Base-by-base conservation (phyloP, 1,284 basidiomycete species). In the Melampsora allii-populina region DNA sequence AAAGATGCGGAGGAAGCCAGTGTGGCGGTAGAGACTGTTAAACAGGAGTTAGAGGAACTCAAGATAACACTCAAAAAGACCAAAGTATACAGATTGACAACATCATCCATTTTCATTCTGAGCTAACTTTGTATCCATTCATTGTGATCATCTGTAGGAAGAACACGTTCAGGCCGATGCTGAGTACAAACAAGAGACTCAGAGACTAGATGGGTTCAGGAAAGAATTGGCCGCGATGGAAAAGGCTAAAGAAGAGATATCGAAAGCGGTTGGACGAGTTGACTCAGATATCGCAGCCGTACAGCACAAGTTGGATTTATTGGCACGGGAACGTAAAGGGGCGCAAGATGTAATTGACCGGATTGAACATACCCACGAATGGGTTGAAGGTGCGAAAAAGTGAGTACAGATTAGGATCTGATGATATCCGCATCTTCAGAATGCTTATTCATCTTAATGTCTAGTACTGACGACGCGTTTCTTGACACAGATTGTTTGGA, bases 311-410 rank as follows among this genome's bases (percentile, higher is more conserved):
- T 79, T 86, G 19, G 84, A 83, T 53, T 81, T 82, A 66, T 79
- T 82, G 31, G 84, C 84, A 77, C 82, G 83, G 76, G 84, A 86
- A 83, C 77, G 77, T n/a, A 79, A 80, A 63, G 77, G 77, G 17
- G 76, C 80, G 24, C 77, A 79, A 19, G 80, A 80, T 46, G 71
- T 68, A 60, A 77, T 83, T 60, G 76, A 77, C 42, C 79, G 81
- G 67, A 85, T 97, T 12, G 94, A 97, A 83, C 88, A 89, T 79
- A 87, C 89, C 80, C 87, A 90, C 79, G 86, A 89, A 0, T 98
- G 96, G 95, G 97, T 98, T 76, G 80, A 81, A 12, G 88, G 93
- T 65, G 94, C 98, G 80, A 86, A 88, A 78, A 85, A 89, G 91
- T 94, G 79, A 78, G 90, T 85, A 2, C 60, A 67, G 36, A 10